Conservation (phyloP, 2,329 filamentous ascomycete species). For the Fusarium solani-melongenae region DNA sequence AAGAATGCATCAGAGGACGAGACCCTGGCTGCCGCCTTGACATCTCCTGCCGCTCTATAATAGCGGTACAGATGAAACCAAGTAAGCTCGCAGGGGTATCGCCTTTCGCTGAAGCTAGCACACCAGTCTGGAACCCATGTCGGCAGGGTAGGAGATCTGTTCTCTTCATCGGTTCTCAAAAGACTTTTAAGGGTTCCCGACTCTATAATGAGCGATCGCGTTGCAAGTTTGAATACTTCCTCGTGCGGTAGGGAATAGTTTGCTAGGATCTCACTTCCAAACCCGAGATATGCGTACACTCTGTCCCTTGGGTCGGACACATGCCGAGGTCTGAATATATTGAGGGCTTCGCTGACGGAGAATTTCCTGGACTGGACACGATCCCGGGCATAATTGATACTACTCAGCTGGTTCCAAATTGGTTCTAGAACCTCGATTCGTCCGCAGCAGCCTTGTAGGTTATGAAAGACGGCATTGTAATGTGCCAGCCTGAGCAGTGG, state of each 20-base stretch:
- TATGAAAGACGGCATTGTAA: too few species aligned
- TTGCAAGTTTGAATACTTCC: neutral
- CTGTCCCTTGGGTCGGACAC: neutral
- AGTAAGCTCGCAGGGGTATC: neutral
- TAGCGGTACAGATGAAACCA: neutral
- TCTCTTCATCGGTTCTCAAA: neutral
- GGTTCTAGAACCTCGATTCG: too few species aligned
- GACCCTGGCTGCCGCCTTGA: neutral
- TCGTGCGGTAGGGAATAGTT: neutral
- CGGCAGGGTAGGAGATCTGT: neutral
- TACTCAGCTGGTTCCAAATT: too few species aligned
- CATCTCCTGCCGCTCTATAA: fast-evolving
- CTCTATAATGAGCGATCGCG: neutral
- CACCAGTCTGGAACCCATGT: neutral
- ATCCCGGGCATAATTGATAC: too few species aligned
- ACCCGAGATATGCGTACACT: neutral
- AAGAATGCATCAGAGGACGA: neutral
- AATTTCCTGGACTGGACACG: too few species aligned
- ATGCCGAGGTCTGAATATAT: neutral
- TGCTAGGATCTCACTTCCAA: neutral
- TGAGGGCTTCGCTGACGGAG: too few species aligned
- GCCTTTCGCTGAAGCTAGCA: neutral
- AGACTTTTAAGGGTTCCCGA: neutral
- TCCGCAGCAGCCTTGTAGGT: too few species aligned
- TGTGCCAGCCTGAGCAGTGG: too few species aligned